These are phyloP conservation scores for Polyrhizophydium stewartii DNA, from an alignment of 371 early-diverging fungal genomes.

Conservation along the genomic window DNA sequence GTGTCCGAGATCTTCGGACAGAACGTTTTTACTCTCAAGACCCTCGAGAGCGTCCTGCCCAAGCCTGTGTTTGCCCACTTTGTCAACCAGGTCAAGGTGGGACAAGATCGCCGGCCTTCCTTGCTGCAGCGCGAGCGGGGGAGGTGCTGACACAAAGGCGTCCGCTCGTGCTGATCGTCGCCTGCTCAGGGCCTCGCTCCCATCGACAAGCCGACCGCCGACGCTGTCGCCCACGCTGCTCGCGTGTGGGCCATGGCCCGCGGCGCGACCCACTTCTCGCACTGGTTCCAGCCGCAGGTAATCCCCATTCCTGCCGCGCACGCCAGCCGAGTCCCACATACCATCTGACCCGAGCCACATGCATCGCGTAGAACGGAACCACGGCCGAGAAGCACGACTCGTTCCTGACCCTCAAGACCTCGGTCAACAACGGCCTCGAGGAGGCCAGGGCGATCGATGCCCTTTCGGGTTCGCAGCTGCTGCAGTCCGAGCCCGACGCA, in stretches of 20 bases:
- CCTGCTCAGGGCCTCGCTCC: conserved; percentile 65
- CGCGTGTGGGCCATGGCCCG: conserved; percentile 95
- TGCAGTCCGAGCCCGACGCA: conserved; percentile 98
- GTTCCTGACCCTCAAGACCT: conserved; percentile 81
- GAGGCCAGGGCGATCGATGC: conserved; percentile 84
- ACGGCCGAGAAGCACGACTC: conserved; percentile 99
- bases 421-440: conserved; percentile 67
- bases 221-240: conserved; percentile 96
- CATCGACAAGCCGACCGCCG: conserved; percentile 88
- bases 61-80: conserved; percentile 91
- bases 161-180: too few relatives aligned
- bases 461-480: conserved; percentile 92
- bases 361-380: conserved; percentile 74
- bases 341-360: too few relatives aligned
- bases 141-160: background rate
- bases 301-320: too few relatives aligned
- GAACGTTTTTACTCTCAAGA: conserved; percentile 86
- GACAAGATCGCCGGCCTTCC: background rate
- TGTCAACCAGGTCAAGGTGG: conserved; percentile 65
- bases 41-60: conserved; percentile 83
- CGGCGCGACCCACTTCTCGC: conserved; percentile 94
- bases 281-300: conserved; percentile 97
- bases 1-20: conserved; percentile 87
- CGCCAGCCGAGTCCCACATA: too few relatives aligned
- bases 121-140: background rate